phyloP scores from a whole-genome alignment of 352 stramenopile genomes.

The Globisporangium acanthophoron region DNA sequence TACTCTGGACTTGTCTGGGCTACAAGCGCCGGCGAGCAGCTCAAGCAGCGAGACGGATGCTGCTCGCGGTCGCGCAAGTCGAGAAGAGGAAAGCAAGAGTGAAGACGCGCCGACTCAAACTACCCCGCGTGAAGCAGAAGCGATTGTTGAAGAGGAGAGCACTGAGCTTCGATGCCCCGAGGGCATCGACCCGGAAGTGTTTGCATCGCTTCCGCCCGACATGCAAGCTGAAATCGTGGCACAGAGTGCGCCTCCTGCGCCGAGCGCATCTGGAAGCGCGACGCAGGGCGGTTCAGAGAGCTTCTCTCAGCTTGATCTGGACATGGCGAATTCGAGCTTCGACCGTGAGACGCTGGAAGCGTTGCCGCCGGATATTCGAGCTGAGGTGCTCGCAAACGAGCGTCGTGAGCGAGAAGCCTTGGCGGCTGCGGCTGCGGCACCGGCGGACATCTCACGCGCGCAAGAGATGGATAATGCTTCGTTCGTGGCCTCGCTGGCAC shows the following conservation, averaged over 20 bases:
- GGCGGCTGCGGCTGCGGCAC: conserved; percentile 52
- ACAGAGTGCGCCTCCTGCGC: conserved; percentile 44
- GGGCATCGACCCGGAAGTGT: conserved; percentile 97
- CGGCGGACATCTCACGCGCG: conserved; percentile 92
- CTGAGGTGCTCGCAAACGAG: conserved; percentile 96
- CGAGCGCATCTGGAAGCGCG: conserved; percentile 18
- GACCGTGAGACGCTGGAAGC: conserved; percentile 95
- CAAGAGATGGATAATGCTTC: conserved; percentile 99
- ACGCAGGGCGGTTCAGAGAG: conserved; percentile 34
- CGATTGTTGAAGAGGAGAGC: conserved; percentile 4
- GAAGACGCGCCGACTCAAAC: conserved; percentile 11
- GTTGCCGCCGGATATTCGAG: conserved; percentile 95
- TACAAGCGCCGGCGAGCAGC: conserved; percentile 21
- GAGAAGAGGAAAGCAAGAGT: conserved; percentile 18
- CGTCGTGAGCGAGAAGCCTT: conserved; percentile 86
- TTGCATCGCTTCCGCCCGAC: conserved; percentile 91
- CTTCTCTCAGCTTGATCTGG: conserved; percentile 75
- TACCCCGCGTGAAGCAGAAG: background rate
- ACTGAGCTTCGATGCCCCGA: conserved; percentile 77
- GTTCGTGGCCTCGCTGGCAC: conserved; percentile 94
- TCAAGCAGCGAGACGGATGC: background rate
- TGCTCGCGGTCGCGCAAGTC: background rate
- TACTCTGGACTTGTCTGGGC: conserved; percentile 68
- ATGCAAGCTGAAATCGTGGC: conserved; percentile 96
- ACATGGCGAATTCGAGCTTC: conserved; percentile 87